phyloP scores from a whole-genome alignment of 1,284 basidiomycete species.

The Apiotrichum mycotoxinovorans region DNA sequence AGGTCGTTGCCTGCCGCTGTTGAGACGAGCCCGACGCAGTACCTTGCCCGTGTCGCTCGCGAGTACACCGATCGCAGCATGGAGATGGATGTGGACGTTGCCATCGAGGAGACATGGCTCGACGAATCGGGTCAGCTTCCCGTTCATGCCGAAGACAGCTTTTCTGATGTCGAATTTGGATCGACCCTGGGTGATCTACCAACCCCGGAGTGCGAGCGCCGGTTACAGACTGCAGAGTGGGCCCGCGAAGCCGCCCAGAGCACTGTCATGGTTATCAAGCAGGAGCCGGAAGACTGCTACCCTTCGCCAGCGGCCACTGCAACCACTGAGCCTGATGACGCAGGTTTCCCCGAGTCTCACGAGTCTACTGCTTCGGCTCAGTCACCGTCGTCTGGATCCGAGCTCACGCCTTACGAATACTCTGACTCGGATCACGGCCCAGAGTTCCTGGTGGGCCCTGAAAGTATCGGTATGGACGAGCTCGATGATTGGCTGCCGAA shows the following conservation, averaged over 20 bases:
- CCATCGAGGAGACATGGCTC: conserved; percentile 30
- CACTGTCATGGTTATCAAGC: conserved; percentile 32
- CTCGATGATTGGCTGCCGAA: conserved; percentile 41
- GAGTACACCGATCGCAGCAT: conserved; percentile 13
- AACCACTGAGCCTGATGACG: conserved; percentile 15
- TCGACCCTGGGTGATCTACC: conserved; percentile 35
- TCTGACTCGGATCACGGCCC: conserved; percentile 19
- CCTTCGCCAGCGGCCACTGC: conserved; percentile 34
- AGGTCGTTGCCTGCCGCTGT: conserved; percentile 12
- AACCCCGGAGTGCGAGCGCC: conserved; percentile 40
- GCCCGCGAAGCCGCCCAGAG: conserved; percentile 33
- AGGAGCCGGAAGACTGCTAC: conserved; percentile 39
- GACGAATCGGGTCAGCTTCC: conserved; percentile 42
- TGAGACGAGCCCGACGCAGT: conserved; percentile 36
- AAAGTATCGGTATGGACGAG: conserved; percentile 43
- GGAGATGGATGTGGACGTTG: conserved; percentile 35
- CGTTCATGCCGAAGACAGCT: conserved; percentile 42
- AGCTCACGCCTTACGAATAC: conserved; percentile 32
- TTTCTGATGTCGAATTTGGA: conserved; percentile 36
- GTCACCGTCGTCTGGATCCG: conserved; percentile 32
- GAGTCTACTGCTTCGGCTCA: conserved; percentile 17
- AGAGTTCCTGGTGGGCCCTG: conserved; percentile 38
- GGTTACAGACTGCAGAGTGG: conserved; percentile 42
- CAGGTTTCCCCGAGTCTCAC: conserved; percentile 11
- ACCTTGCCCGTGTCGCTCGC: conserved; percentile 23